Evolutionary conservation across 441 rosid genomes (phyloP), one percentile per base, ranked within the genome.

Genomic region (Adansonia grandidieri): DNA sequence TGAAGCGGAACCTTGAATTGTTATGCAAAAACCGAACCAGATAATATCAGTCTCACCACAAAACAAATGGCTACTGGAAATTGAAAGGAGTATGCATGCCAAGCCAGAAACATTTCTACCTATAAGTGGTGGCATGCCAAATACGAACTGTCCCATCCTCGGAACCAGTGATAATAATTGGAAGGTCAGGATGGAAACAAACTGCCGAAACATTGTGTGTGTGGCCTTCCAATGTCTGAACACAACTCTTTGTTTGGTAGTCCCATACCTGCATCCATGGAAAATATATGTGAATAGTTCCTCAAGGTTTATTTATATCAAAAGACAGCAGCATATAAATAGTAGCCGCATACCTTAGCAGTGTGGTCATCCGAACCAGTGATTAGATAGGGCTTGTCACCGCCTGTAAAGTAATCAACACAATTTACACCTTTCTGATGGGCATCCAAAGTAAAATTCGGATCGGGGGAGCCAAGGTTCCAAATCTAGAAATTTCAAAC

Each of bases 301-400:
- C 74, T 70, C 74, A 71, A 80, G 24, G 56, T 42, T 69, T 77
- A 70, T 70, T 19, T 58, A 62, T 61, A 65, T 44, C 17, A 40
- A 67, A 72, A 77, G 62, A 48, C 71, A 81, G 32, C 64, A 72
- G 63, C 40, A 44, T 17, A 28, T 6, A 48, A 62, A 37, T 40
- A 8, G 37, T 76, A 5, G 83, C 74, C 51, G 74, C 85, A 80
- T 37, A 96, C 99, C 97, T 93, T 96, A n/a, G 97, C 96, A 84
- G 99, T 94, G 85, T 89, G 92, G 80, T 94, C 99, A 85, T 94
- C 98, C 71, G 99, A 96, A 73, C 98, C 98, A 15, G 95, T 93
- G 78, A 94, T 88, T 60, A 96, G 86, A 80, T 91, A 94, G 2
- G 97, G 98, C 79, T 93, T 93, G 85, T 96, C 94, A 76, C 98